These are phyloP conservation scores for Komagataella mondaviorum DNA, from an alignment of 805 yeast species.

Conservation along the genomic window DNA sequence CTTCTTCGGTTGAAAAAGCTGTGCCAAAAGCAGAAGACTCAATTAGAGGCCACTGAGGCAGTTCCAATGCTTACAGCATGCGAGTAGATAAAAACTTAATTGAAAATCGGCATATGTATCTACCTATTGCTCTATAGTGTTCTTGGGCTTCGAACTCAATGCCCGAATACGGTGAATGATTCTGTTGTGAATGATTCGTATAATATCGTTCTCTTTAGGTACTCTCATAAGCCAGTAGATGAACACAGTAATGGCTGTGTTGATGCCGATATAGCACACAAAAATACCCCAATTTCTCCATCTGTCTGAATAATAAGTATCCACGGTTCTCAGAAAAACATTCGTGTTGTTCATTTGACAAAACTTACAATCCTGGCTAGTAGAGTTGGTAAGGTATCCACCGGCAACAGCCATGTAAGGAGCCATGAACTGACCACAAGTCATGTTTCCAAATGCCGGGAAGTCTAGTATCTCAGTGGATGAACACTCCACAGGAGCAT, in stretches of 20 bases:
- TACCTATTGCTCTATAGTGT: background rate
- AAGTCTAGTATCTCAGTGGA: conserved; percentile 31
- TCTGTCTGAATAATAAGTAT: conserved; percentile 20
- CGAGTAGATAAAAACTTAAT: no score
- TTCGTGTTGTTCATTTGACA: conserved; percentile 50
- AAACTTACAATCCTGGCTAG: conserved; percentile 42
- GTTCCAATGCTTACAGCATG: background rate
- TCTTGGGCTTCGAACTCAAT: background rate
- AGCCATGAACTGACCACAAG: conserved; percentile 43
- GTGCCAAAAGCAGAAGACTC: background rate
- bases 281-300: conserved; percentile 41
- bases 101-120: no score
- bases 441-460: conserved; percentile 36
- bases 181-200: background rate
- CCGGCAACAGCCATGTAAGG: conserved; percentile 23
- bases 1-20: background rate
- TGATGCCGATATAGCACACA: conserved; percentile 24
- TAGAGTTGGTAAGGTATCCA: conserved; percentile 31
- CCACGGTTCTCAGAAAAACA: conserved; percentile 33
- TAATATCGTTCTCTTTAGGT: conserved; percentile 14
- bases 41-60: background rate
- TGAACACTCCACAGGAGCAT: conserved; percentile 31
- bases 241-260: conserved; percentile 10
- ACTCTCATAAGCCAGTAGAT: conserved; percentile 25
- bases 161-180: background rate